Conservation (phyloP, 495 filamentous ascomycete species). For the Penicillium longicatenatum region DNA sequence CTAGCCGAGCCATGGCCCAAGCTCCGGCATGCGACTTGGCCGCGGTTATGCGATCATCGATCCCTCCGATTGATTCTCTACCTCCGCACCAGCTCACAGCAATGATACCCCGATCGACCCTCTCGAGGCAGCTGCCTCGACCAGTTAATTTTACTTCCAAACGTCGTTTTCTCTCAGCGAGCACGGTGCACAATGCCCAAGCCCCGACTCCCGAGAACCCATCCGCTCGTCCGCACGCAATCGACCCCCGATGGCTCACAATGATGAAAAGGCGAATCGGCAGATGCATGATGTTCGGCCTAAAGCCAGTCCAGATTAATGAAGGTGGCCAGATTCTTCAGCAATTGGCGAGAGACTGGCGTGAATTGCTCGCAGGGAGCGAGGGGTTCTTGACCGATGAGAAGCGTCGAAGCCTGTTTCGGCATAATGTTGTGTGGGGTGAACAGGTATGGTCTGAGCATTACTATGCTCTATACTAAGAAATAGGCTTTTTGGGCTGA, state of each 20-base stretch:
- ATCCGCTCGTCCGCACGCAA: constrained; percentile 33
- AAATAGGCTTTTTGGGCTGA: background rate
- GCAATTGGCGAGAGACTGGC: constrained; percentile 72
- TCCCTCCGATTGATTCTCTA: background rate
- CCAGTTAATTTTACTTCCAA: background rate
- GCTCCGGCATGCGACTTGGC: constrained; percentile 23
- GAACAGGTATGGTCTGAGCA: constrained; percentile 67
- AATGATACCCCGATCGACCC: constrained; percentile 24
- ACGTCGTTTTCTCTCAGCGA: constrained; percentile 26
- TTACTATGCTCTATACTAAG: background rate
- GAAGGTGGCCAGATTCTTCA: constrained; percentile 63
- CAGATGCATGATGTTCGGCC: constrained; percentile 80
- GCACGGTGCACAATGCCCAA: constrained; percentile 16
- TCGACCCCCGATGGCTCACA: constrained; percentile 71
- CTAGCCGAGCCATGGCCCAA: constrained; percentile 23
- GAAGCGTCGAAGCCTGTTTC: constrained; percentile 63
- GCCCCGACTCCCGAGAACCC: constrained; percentile 16
- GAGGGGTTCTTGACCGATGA: constrained; percentile 79
- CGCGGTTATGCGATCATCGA: constrained; percentile 14
- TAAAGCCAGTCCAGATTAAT: constrained; percentile 58
- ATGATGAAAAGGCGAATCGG: constrained; percentile 75
- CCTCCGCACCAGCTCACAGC: constrained; percentile 8
- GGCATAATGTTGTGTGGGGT: constrained; percentile 82
- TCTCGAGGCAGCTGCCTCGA: constrained; percentile 25
- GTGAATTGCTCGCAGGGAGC: constrained; percentile 70